Evolutionary conservation across 352 stramenopile species (phyloP), one percentile per base, ranked within the genome.

Genomic region (Phytophthora vignae): DNA sequence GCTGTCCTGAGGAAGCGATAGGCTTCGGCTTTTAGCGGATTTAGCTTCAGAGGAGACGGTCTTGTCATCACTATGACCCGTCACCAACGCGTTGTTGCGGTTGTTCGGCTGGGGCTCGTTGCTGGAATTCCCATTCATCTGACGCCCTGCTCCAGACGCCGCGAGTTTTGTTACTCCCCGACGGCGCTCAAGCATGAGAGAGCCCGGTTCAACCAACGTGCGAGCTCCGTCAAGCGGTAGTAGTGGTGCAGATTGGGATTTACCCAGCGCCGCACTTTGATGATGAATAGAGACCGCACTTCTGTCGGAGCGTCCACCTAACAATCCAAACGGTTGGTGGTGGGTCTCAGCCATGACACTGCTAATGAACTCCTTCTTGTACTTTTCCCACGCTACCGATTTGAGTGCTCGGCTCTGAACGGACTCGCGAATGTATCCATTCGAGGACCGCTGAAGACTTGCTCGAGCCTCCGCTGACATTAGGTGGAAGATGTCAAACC

Each of bases 401-500:
- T 95, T 95, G 2, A 95, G 64, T 2, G 87, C 85, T 3, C 88
- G 84, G 42, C 78, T 90, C 59, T 90, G 78, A 49, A 95, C 83
- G 50, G 81, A 92, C 59, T 93, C 88, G 33, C 77, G 76, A 8
- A 86, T 79, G 33, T 81, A 88, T 14, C 83, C 81, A 9, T 77
- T 74, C 6, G 85, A 85, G 0, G 85, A 92, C 9, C 81, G 83
- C 69, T 93, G 88, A 1, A 95, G 76, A 60, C 86, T 93, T 31
- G 76, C 83, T 0, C 86, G 84, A 31, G 88, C 87, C 55, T 88
- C 81, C 2, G 85, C 57, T 7, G 86, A 90, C 81, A 93, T 91
- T 15, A 95, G 71, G 60, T 95, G 88, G 59, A 95, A 95, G 10
- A 94, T 93, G 46, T 95, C 85, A 58, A 94, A 95, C 25, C 88